Evolutionary conservation across 2,329 filamentous ascomycete species (phyloP).

Genomic region (Penicillium brasilianum): DNA sequence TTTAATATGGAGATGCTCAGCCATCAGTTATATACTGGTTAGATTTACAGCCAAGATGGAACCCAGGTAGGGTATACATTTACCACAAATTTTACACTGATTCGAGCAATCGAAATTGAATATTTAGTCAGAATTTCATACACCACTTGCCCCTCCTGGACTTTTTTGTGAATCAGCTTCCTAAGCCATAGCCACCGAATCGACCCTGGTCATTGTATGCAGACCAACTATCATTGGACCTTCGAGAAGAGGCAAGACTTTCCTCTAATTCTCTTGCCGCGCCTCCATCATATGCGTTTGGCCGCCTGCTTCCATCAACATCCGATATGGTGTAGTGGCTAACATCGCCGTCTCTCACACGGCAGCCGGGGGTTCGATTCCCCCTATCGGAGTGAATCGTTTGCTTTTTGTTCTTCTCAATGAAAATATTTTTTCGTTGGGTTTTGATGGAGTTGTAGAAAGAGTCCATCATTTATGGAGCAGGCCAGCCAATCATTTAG

Average conservation of each 20-base stretch:
- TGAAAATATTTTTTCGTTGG: background rate
- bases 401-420: background rate
- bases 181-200: no score
- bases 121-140: no score
- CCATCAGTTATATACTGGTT: background rate
- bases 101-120: no score
- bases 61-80: background rate
- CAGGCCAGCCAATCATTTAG: background rate
- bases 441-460: background rate
- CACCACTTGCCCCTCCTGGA: no score
- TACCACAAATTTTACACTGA: no score
- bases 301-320: background rate
- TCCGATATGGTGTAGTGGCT: slow-evolving; percentile 39
- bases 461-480: background rate
- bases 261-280: background rate
- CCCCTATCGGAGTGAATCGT: slow-evolving; percentile 10
- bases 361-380: slow-evolving; percentile 16
- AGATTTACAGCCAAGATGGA: background rate
- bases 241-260: background rate
- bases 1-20: background rate
- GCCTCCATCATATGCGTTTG: background rate
- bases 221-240: background rate
- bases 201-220: no score
- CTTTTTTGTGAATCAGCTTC: no score
- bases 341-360: slow-evolving; percentile 38